Evolutionary conservation across 108 stramenopile genomes (phyloP), one percentile per base, ranked within the genome.

Genomic region (Fistulifera pelliculosa): DNA sequence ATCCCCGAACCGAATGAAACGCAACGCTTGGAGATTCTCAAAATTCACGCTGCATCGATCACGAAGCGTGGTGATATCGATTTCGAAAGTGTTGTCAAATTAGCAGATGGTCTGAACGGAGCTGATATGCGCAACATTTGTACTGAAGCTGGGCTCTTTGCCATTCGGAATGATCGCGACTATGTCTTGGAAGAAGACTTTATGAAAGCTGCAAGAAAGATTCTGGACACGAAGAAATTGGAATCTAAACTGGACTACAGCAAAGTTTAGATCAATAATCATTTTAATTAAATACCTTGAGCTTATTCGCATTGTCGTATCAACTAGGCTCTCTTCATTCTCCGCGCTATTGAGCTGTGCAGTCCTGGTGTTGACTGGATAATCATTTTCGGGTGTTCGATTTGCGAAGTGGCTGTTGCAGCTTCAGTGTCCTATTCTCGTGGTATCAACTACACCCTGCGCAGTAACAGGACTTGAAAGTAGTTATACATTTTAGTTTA

Each of bases 191-290:
- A 98, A 70, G 96, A 98, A 64, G 98, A 99, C 70, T 98, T 99
- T 60, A 97, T 99, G 97, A 96, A 97, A 85, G 96, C 96, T 0
- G 96, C 92, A 19, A 74, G 98, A 38, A 99, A 99, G 84, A 93
- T 99, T 64, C 86, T 96, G 44, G 98, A 99, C 52, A 88, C 77
- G 65, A 99, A 98, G 87, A 98, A 97, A 75, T 81, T 99, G 55
- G 98, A 99, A 88, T 87, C 84, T 50, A 98, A 98, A 74, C 66
- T 98, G 61, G 96, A 98, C 67, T 99, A 99, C 69, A 82, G 82
- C 70, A 99, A 99, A 81, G 93, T 97, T 13, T 97, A 94, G 69
- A 60, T 3, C 31, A 35, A 35, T 35, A 35, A 35, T 35, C 31
- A 35, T 35, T 35, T 35, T 35, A n/a, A n/a, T 35, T 35, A 6